Base-by-base conservation (phyloP, 148 eudicot species). In the Camellia japonica region DNA sequence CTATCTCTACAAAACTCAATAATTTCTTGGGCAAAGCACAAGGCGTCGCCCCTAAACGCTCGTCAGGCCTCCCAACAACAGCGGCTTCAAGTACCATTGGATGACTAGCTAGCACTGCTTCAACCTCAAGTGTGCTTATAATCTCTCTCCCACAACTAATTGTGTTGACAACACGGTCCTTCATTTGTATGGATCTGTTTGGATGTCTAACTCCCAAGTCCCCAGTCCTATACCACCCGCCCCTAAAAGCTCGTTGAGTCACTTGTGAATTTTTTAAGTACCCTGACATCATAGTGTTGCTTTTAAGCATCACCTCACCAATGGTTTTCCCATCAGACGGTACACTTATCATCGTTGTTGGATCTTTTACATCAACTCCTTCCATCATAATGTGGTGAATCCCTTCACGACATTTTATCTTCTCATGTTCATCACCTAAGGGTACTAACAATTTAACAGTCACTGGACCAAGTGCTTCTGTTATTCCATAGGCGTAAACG, bases 21-120 rank as follows among this genome's bases (percentile, higher is more conserved):
- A 75, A 86, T 86, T 30, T 78, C 86, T 44, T 83, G 18, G 18
- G 71, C 74, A 86, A 86, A 49, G 88, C 88, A 80, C 88, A 86
- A 10, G 81, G 72, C 42, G 55, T 83, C 77, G 67, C 80, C 19
- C 85, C 85, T 20, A 68, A 16, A 7, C 15, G 42, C 20, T 41
- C 76, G 75, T 80, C 80, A 7, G 58, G 47, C 44, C 61, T 86
- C 47, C 82, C 88, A 0, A 86, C 88, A 9, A 86, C 85, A 7
- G 88, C 85, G 63, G 71, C 81, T 8, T 75, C 85, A 70, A 56
- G 3, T 54, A 86, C 85, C 56, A 12, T 63, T 20, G 84, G 84
- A 73, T 86, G 88, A 20, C 80, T 80, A 13, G 70, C 41, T 13
- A 86, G 3, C 61, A 83, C 84, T 3, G 73, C 80, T 65, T 86